Evolutionary conservation across 2,329 filamentous ascomycete genomes (phyloP).

Genomic region (Aureobasidium uvarum): DNA sequence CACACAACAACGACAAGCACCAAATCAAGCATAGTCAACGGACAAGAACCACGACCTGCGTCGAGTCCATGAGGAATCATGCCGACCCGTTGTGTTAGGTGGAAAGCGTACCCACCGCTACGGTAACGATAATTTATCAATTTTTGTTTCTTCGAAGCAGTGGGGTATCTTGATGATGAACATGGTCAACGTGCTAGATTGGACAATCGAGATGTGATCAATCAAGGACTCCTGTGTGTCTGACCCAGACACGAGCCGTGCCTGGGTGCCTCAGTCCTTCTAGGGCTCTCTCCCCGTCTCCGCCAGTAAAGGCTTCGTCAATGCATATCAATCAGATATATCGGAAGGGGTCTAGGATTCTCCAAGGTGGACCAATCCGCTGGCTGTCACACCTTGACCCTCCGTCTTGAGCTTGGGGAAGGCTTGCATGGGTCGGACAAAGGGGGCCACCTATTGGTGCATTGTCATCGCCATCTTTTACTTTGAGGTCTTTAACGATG

Average conservation of each 20-base stretch:
- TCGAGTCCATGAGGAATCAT: neutral
- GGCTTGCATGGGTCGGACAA: neutral
- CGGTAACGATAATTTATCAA: constrained; percentile 22
- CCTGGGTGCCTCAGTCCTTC: neutral
- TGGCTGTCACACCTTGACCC: constrained; percentile 11
- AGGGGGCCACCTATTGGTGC: neutral
- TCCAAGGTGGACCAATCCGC: constrained; percentile 1
- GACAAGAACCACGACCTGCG: neutral
- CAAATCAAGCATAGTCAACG: neutral
- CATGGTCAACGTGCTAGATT: neutral
- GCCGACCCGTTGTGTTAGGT: constrained; percentile 4
- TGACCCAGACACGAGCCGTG: constrained; percentile 6
- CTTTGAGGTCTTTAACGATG: neutral
- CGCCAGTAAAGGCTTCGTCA: neutral
- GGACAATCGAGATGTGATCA: neutral
- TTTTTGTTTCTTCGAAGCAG: constrained; percentile 13
- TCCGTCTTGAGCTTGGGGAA: constrained; percentile 17
- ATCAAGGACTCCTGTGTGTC: neutral
- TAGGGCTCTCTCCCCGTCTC: neutral
- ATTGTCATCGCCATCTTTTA: neutral
- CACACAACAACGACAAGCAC: neutral
- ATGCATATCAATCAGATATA: neutral
- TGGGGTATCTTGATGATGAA: constrained; percentile 8
- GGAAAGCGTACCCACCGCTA: constrained; percentile 13
- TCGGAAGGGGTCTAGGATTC: neutral